Evolutionary conservation across 148 eudicot species (phyloP), one percentile per base, ranked within the genome.

Genomic region (Fagopyrum homotropicum): DNA sequence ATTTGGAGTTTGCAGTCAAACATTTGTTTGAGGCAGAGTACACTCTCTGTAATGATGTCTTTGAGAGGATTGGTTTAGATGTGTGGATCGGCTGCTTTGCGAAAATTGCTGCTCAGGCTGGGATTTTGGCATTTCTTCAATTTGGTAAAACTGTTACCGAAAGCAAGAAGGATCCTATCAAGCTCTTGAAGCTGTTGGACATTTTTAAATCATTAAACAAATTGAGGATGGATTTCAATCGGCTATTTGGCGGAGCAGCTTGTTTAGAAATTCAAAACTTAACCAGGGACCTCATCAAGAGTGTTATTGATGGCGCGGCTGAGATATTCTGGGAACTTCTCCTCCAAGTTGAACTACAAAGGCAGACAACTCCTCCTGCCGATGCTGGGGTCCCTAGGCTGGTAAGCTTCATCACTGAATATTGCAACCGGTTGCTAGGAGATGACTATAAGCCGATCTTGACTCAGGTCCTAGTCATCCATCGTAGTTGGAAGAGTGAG

Each of bases 401-500:
- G 35, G 91, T 91, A 45, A 80, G 86, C 69, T 91, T 91, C 52
- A 85, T 91, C 6, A 83, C 93, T 7, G 96, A 89, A 55, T 91
- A 91, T 56, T 87, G 89, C 72, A 91, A 89, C 72, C 78, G 90
- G 79, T 82, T 91, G 73, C 87, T 91, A 4, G 89, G 93, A 56
- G 89, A 87, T 81, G 89, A 91, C 72, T 91, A 91, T 79, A 91
- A 87, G 75, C 88, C 96, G 4, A 82, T 91, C 69, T 82, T 91
- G 73, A 89, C 88, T 11, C 96, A 89, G 72, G 96, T 87, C 75
- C 79, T 91, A 12, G 91, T 88, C 72, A 91, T 91, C 49, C 93
- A 91, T 50, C 82, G 89, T 48, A 91, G 96, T 82, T 91, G 96
- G 96, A 91, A 89, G 83, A 89, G 87, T n/a, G 93, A 91, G 79